Conservation (phyloP, 306 rosid species). For the Urtica urens region DNA sequence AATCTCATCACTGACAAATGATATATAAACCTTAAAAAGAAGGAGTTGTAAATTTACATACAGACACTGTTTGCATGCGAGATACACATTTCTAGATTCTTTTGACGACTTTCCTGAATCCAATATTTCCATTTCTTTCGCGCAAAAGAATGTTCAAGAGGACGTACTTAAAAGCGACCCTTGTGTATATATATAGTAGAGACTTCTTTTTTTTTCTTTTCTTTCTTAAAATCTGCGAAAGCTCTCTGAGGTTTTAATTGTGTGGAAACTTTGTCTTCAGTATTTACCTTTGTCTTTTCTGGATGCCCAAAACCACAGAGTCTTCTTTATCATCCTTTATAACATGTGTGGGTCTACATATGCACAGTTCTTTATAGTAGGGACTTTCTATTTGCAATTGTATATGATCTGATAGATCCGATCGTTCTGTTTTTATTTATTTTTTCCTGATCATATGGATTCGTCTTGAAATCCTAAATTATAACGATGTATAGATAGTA, state of each 20-base stretch:
- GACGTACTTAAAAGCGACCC: slow-evolving; percentile 35
- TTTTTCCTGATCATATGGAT: too few species aligned
- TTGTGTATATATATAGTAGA: slow-evolving; percentile 37
- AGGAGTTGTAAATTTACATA: too few species aligned
- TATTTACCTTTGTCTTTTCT: slow-evolving; percentile 51
- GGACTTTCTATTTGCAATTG: not conserved
- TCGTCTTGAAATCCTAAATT: too few species aligned
- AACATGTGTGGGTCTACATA: slow-evolving; percentile 37
- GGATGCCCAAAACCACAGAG: slow-evolving; percentile 38
- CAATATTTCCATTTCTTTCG: slow-evolving; percentile 68
- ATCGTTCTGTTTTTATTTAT: too few species aligned
- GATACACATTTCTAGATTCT: not conserved
- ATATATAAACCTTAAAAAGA: slow-evolving; percentile 41
- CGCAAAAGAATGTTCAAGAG: slow-evolving; percentile 29
- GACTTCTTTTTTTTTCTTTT: slow-evolving; percentile 27
- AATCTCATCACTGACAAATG: slow-evolving; percentile 69
- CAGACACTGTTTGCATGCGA: too few species aligned
- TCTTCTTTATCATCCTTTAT: slow-evolving; percentile 26
- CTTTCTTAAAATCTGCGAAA: slow-evolving; percentile 79
- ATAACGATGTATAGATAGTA: too few species aligned
- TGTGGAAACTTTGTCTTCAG: slow-evolving; percentile 86
- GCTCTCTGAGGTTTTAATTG: slow-evolving; percentile 33
- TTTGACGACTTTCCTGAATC: slow-evolving; percentile 31
- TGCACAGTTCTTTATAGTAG: slow-evolving; percentile 17
- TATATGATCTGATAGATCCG: too few species aligned